Evolutionary conservation across 768 basidiomycete genomes (phyloP).

Genomic region (Paxillus rubicundulus): DNA sequence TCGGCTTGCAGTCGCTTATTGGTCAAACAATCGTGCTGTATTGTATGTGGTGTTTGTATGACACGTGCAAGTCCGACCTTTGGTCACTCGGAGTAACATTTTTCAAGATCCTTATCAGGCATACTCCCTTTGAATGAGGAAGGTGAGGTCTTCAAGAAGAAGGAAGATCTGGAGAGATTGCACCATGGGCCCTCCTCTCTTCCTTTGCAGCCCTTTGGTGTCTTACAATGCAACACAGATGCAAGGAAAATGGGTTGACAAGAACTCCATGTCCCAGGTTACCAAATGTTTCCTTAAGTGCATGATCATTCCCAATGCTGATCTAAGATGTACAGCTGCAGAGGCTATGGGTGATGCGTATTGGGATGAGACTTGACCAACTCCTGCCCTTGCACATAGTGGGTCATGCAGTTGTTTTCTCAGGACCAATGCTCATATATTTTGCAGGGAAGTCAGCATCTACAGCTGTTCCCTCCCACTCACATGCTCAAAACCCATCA

Average conservation of each 20-base stretch:
- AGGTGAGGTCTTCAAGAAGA: slow-evolving; percentile 72
- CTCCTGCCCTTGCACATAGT: slow-evolving; percentile 41
- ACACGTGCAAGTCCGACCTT: slow-evolving; percentile 88
- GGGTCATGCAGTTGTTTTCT: slow-evolving; percentile 26
- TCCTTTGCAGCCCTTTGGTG: not conserved
- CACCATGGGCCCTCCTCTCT: slow-evolving; percentile 48
- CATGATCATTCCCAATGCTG: slow-evolving; percentile 83
- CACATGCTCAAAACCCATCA: slow-evolving; percentile 17
- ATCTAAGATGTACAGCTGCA: slow-evolving; percentile 66
- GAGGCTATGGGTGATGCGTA: slow-evolving; percentile 66
- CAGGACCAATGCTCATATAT: not conserved
- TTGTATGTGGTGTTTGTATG: too few species aligned
- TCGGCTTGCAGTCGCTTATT: too few species aligned
- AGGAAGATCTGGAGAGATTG: slow-evolving; percentile 76
- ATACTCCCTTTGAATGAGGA: slow-evolving; percentile 92
- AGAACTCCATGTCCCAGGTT: slow-evolving; percentile 54
- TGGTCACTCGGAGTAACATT: slow-evolving; percentile 89
- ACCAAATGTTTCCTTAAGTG: slow-evolving; percentile 67
- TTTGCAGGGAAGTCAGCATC: slow-evolving; percentile 36
- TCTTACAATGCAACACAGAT: slow-evolving; percentile 39
- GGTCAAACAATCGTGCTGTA: too few species aligned
- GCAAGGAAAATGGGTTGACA: slow-evolving; percentile 83
- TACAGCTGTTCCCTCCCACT: slow-evolving; percentile 11
- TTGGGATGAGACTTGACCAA: slow-evolving; percentile 48
- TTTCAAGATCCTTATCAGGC: slow-evolving; percentile 89